Evolutionary conservation across 2,329 filamentous ascomycete species (phyloP).

Genomic region (Penicillium sp.): DNA sequence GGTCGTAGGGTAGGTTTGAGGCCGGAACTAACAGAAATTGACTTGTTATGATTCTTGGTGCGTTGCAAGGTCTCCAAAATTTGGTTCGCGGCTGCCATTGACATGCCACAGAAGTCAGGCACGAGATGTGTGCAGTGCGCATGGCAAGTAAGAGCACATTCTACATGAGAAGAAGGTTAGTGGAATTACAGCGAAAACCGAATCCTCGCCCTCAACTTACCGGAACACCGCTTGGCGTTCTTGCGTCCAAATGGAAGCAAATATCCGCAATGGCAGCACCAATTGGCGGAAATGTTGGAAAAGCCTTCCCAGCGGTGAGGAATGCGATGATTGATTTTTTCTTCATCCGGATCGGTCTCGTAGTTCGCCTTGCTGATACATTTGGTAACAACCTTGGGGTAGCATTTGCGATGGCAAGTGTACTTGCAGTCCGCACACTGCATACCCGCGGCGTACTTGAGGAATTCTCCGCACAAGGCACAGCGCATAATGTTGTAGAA

Average conservation of each 20-base stretch:
- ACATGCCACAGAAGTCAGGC: conserved; percentile 98
- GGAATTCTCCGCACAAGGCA: conserved; percentile 92
- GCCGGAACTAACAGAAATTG: conserved; percentile 45
- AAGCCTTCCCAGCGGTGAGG: conserved; percentile 96
- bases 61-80: conserved; percentile 81
- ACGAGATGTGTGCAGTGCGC: conserved; percentile 89
- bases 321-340: conserved; percentile 99
- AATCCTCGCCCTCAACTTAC: conserved; percentile 43
- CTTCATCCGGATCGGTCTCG: conserved; percentile 95
- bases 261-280: conserved; percentile 98
- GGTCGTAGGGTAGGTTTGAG: conserved; percentile 63
- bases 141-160: conserved; percentile 89
- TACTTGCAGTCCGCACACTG: conserved; percentile 99
- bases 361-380: conserved; percentile 99
- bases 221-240: conserved; percentile 85
- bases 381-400: conserved; percentile 93
- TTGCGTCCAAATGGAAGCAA: conserved; percentile 91
- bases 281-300: conserved; percentile 95
- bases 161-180: conserved; percentile 41
- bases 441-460: conserved; percentile 98
- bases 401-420: conserved; percentile 97
- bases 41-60: conserved; percentile 65
- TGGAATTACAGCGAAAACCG: not conserved
- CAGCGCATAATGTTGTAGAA: conserved; percentile 99
- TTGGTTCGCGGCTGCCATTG: conserved; percentile 92